Conservation (phyloP, 2,329 filamentous ascomycete species). For the Botrytis pseudocinerea region DNA sequence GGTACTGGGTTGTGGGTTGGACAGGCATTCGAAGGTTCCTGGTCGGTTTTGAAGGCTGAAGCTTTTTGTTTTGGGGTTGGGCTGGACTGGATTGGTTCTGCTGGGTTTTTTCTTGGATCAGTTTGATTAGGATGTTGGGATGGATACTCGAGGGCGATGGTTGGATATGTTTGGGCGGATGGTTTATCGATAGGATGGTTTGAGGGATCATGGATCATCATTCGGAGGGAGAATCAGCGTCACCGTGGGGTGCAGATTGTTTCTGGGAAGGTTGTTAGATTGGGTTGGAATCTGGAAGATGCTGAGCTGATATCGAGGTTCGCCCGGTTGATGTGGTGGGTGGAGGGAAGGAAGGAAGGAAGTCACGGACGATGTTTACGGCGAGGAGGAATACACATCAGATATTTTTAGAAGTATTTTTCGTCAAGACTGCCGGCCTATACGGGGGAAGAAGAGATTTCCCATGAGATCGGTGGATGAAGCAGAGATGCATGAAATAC, state of each 20-base stretch:
- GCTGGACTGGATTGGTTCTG: too few species aligned
- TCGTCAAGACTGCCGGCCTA: background rate
- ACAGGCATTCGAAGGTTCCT: background rate
- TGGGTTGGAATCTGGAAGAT: background rate
- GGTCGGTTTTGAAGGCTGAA: background rate
- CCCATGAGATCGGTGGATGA: background rate
- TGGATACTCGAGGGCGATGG: background rate
- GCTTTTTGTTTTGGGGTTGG: background rate
- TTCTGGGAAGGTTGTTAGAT: background rate
- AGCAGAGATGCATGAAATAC: background rate
- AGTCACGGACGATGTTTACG: background rate
- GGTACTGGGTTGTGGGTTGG: too few species aligned
- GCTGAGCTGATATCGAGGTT: background rate
- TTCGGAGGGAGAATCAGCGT: background rate
- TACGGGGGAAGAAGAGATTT: background rate
- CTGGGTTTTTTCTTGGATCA: background rate
- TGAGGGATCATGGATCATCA: background rate
- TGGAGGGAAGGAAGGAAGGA: too few species aligned
- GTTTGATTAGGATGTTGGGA: background rate
- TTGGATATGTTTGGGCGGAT: background rate
- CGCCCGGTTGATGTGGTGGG: background rate
- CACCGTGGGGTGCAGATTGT: slow-evolving; percentile 18
- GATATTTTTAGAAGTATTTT: background rate
- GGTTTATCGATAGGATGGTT: background rate
- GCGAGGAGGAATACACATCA: background rate